Base-by-base conservation (phyloP, 306 rosid species). In the Bauhinia variegata region DNA sequence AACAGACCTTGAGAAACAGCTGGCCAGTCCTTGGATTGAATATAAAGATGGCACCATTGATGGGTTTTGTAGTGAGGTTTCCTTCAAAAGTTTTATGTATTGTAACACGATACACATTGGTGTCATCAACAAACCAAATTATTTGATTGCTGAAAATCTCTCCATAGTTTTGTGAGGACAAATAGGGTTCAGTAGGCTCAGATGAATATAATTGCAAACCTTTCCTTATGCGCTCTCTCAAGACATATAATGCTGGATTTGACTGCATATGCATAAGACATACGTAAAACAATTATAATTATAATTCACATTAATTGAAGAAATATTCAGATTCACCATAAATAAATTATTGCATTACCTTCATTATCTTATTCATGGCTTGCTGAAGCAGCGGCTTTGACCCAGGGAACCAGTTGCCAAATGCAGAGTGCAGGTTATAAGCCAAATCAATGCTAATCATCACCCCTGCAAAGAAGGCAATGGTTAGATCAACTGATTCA, bases 361-460 rank as follows among this genome's bases (percentile, higher is more conserved):
- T 95, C 99, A 95, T 95, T 67, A 95, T 95, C 79, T 95, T 95
- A 84, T 95, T 95, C 90, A 95, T 95, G 49, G 99, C 99, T 82
- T 95, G 99, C 70, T 91, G 97, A 43, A 95, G 89, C 33, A 95
- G 67, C 16, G 99, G 99, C 73, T 95, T 95, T 47, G 99, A 95
- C 48, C 99, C 99, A 43, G 99, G 99, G 75, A 95, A 95, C 99
- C 99, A 95, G 79, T 95, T 95, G 41, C 99, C 99, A 78, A 95
- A 95, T 47, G 99, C 99, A 67, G 99, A 95, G 73, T 95, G 97
- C 80, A 95, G 75, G 79, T 95, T 95, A 75, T 95, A 95, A 5
- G 99, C 99, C 85, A 95, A 82, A 77, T 95, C 99, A 31, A 95
- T 23, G 53, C 97, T 97, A 86, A 95, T 95, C 99, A 95, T 95